Evolutionary conservation across 805 yeast genomes (phyloP).

Genomic region (Metschnikowia lachancei): DNA sequence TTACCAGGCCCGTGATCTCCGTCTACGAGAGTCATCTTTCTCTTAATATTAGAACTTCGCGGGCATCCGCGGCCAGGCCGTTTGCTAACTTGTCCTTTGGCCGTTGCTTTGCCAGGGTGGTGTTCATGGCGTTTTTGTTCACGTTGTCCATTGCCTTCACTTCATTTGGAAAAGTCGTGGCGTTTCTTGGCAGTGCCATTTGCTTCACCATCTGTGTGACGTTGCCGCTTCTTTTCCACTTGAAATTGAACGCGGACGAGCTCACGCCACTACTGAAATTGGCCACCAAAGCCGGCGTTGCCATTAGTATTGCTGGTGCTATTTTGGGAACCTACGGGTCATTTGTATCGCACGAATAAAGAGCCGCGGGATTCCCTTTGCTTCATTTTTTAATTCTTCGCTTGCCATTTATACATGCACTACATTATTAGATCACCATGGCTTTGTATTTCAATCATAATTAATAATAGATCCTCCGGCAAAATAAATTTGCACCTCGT

Average conservation of each 20-base stretch:
- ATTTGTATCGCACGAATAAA: conserved; percentile 3
- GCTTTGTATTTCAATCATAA: neutral
- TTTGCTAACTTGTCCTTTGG: conserved; percentile 1
- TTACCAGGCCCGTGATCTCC: conserved; percentile 39
- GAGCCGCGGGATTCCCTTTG: neutral
- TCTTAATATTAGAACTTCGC: conserved; percentile 5
- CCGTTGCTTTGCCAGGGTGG: conserved; percentile 21
- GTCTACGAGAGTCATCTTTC: conserved; percentile 33
- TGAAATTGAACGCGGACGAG: conserved; percentile 13
- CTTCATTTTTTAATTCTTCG: neutral
- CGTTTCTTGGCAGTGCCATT: conserved; percentile 41
- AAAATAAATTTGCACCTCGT: neutral
- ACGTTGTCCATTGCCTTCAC: conserved; percentile 30
- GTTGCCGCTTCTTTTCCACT: conserved; percentile 39
- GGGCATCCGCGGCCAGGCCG: neutral
- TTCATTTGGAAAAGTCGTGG: conserved; percentile 40
- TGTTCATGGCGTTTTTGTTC: conserved; percentile 23
- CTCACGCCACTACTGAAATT: conserved; percentile 6
- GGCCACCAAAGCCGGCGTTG: conserved; percentile 11
- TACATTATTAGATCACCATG: neutral
- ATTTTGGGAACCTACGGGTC: conserved; percentile 20
- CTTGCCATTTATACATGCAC: neutral
- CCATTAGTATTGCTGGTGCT: conserved; percentile 16
- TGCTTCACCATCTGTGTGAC: conserved; percentile 42
- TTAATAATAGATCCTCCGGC: neutral